Evolutionary conservation across 345 rosid genomes (phyloP), one percentile per base, ranked within the genome.

Genomic region (Laguncularia racemosa): DNA sequence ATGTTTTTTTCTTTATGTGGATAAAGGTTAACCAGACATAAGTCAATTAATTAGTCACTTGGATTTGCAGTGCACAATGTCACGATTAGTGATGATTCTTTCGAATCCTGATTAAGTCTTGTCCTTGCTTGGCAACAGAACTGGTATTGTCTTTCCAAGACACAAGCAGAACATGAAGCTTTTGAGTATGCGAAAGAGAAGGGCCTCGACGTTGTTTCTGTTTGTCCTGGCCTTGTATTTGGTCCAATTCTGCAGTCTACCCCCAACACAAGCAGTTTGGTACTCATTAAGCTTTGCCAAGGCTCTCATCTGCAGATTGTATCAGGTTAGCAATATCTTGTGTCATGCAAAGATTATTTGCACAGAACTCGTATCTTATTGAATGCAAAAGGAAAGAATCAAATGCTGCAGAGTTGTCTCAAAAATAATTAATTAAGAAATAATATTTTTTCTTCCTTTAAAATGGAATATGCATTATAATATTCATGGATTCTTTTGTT

Each of bases 101-200:
- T 33, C 40, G 1, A 6, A 9, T 33, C 40, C 40, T 33, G 40
- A 2, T 40, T 16, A 56, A 13, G 20, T 43, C 18, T 18, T 13
- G 48, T n/a, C n/a, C 3, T 61, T 52, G 44, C 33, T 23, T 55
- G 20, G 13, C 21, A 64, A 20, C 46, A 83, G 95, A 77, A 81
- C 44, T 81, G 91, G 96, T 87, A 90, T 70, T 69, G 72, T 66
- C 52, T 77, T 52, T 67, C 93, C 16, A 90, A 90, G 74, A 81
- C 88, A 40, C 72, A 59, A 75, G 97, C 90, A 16, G 97, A 83
- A 62, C 72, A 66, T 52, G 75, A 70, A 59, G 91, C 95, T 62
- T 62, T 79, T 16, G 82, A 80, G 50, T 85, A 68, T 50, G 87
- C 78, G 12, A 83, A 71, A 55, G 73, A 18, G 55, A 71, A 40